A percentile compares a stretch with the other conserved stretches of the same genome.
Conservation (phyloP, 169 alveolate genomes). For the Neospora caninum region DNA sequence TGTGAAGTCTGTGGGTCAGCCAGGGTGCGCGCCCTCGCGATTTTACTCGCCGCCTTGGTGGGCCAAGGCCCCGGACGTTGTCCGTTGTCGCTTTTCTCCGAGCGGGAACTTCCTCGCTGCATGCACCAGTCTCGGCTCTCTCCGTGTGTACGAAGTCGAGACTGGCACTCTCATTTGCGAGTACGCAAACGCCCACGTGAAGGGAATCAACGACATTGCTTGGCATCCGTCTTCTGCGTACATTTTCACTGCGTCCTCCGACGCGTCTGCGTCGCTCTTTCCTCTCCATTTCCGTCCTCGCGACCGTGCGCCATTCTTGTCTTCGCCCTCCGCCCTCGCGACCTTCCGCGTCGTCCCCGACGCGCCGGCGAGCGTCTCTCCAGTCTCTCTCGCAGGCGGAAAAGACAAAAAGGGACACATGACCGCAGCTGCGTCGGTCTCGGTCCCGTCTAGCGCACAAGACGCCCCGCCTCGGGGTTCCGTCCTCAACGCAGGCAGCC, state of each 20-base stretch:
- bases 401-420: not conserved
- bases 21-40: not conserved
- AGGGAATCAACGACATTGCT: conserved; percentile 14
- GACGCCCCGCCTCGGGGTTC: not conserved
- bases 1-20: not conserved
- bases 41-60: not conserved
- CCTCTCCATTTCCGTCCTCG: not conserved
- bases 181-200: not conserved
- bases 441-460: not conserved
- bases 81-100: conserved; percentile 39
- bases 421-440: too few relatives aligned
- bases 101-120: not conserved
- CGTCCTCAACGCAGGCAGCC: not conserved
- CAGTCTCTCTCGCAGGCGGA: not conserved
- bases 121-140: conserved; percentile 8
- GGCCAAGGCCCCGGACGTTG: conserved; percentile 1
- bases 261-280: conserved; percentile 26
- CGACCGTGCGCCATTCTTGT: not conserved
- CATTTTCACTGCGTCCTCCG: conserved; percentile 20
- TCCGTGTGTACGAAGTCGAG: conserved; percentile 35
- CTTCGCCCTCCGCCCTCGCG: not conserved
- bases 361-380: not conserved
- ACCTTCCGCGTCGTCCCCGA: not conserved
- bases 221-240: conserved; percentile 27
- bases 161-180: not conserved